phyloP scores from a whole-genome alignment of 305 asterid species.

The Rubia peregrina region DNA sequence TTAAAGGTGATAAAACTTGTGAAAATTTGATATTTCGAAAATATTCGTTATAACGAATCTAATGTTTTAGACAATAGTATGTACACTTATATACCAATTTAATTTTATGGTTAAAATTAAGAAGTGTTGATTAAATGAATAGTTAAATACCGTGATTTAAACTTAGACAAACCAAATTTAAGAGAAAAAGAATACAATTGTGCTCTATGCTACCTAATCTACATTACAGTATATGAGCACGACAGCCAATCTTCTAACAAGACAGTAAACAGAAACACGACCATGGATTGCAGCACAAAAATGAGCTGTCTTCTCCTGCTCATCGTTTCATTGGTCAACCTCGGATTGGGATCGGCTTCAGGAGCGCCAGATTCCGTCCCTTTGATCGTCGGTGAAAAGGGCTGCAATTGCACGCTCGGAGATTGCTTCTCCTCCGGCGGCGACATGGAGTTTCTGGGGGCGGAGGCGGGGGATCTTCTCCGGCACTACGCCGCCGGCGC shows the following conservation, averaged over 20 bases:
- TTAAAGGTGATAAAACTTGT: too few species aligned
- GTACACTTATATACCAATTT: too few species aligned
- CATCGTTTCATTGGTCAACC: not conserved
- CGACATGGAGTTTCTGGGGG: not conserved
- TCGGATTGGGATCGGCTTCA: not conserved
- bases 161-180: not conserved
- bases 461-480: not conserved
- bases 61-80: too few species aligned
- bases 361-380: not conserved
- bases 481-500: constrained; percentile 2
- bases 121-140: too few species aligned
- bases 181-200: not conserved
- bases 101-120: too few species aligned
- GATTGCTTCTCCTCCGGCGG: constrained; percentile 9
- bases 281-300: not conserved
- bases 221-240: not conserved
- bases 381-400: not conserved
- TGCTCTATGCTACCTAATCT: not conserved
- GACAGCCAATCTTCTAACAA: not conserved
- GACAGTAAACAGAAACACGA: not conserved
- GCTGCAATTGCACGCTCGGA: not conserved
- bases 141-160: not conserved
- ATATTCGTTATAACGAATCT: too few species aligned
- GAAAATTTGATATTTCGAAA: too few species aligned
- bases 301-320: not conserved